A percentile compares a stretch with the other conserved stretches of the same genome.
phyloP scores from a whole-genome alignment of 495 filamentous ascomycete genomes.

The Sphaerosporella brunnea region DNA sequence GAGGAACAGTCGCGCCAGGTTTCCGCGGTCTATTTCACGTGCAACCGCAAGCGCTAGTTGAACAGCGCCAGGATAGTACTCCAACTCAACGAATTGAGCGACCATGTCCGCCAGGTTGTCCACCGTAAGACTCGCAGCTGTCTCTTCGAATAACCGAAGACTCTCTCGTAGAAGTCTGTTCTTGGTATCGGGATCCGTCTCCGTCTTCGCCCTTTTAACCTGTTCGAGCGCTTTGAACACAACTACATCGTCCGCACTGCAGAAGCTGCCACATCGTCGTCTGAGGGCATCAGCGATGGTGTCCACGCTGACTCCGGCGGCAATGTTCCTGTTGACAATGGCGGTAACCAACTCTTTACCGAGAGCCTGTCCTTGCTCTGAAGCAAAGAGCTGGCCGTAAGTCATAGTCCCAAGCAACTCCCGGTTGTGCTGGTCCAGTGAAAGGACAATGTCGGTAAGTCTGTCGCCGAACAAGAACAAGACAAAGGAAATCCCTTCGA shows the following conservation, averaged over 20 bases:
- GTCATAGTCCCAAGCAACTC: constrained; percentile 56
- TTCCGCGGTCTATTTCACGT: constrained; percentile 62
- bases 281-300: constrained; percentile 86
- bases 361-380: constrained; percentile 61
- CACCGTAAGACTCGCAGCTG: constrained; percentile 60
- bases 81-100: constrained; percentile 53
- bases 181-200: constrained; percentile 54
- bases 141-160: constrained; percentile 68
- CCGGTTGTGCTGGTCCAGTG: constrained; percentile 50
- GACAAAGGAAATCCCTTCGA: constrained; percentile 91
- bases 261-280: constrained; percentile 85
- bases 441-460: constrained; percentile 69
- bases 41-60: constrained; percentile 69
- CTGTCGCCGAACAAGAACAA: constrained; percentile 83
- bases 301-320: constrained; percentile 86
- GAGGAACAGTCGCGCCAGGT: constrained; percentile 60
- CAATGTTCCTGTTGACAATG: constrained; percentile 94
- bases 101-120: constrained; percentile 64
- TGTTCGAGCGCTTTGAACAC: constrained; percentile 97
- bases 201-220: constrained; percentile 59
- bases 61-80: constrained; percentile 94
- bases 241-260: constrained; percentile 86
- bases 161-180: constrained; percentile 65
- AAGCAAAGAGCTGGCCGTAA: constrained; percentile 71
- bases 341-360: constrained; percentile 93